Evolutionary conservation across 1,284 basidiomycete species (phyloP), one percentile per base, ranked within the genome.

Genomic region (Sporisorium sorghi): DNA sequence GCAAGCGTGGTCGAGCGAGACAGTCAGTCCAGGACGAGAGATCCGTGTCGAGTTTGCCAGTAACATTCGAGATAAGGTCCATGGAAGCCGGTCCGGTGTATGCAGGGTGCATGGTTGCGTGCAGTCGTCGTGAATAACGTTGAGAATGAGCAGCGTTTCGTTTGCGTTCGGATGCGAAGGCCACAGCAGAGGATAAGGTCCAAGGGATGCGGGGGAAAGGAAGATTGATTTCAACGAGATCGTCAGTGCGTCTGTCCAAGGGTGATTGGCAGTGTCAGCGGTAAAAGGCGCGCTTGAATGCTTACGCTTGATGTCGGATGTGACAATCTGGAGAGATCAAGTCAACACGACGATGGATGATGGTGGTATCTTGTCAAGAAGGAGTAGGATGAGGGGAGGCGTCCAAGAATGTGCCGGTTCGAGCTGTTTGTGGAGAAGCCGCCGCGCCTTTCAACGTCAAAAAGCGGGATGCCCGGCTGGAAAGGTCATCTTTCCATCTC

Each of bases 391-490:
- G 9, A 47, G 15, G 23, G 15, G 5, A n/a, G n/a, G n/a, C n/a
- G 24, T n/a, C 2, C 5, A 47, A 9, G 26, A 28, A 3, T 30
- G 28, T 47, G 28, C n/a, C 17, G 46, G 4, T 47, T 30, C 17
- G 19, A 47, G 44, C 44, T 43, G 32, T 46, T 33, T 69, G 67
- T 69, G 67, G 67, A 69, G 67, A 56, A 69, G 40, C 19, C 44
- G 40, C 19, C 44, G 54, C 50, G 32, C 50, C 43, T 54, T 48
- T 57, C 49, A 58, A 51, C 56, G 40, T 46, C 23, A 44, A 17
- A 30, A 35, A 28, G 65, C 60, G 48, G 56, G 19, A 32, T 55
- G 26, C n/a, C 47, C 69, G 69, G 69, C 69, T 66, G 55, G 37
- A 72, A 59, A 47, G 59, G 59, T 52, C 26, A 10, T 35, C 28